Evolutionary conservation across 169 alveolate species (phyloP), one percentile per base, ranked within the genome.

Genomic region (Eimeria praecox): DNA sequence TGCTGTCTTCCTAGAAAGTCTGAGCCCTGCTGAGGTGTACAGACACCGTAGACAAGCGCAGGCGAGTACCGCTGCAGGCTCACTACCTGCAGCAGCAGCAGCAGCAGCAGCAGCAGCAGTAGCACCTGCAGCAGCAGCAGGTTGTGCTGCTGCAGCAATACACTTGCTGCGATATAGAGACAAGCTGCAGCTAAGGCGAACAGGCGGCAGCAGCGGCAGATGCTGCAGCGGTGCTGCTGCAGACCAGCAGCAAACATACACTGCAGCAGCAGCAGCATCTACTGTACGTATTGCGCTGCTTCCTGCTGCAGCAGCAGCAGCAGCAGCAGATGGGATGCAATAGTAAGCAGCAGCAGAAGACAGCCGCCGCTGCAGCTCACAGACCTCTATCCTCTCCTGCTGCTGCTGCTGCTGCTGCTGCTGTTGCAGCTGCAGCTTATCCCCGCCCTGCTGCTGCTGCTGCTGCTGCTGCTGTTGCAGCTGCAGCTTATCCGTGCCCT

Each of bases 191-290:
- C 71, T 46, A 1, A 85, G 27, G 14, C 92, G 49, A 18, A 85
- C 80, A 4, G 92, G 92, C 52, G 92, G 77, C 24, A 85, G 77
- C 92, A 85, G 78, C 80, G 92, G 92, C 35, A 85, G 92, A 27
- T 85, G 92, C 92, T 85, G 92, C 92, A 85, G 92, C 92, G 92
- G 92, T 22, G 92, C 77, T 52, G 77, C 92, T 54, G 92, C 92
- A 8, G 78, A 16, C 92, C 92, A 85, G 92, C 92, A 85, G 77
- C 92, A 85, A 46, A 85, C 38, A 18, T 77, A 85, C 22, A 85
- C 56, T 24, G 92, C 73, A 56, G 92, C 92, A 85, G 77, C 92
- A 85, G 77, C 77, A 85, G 66, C 77, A 42, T 85, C 92, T 18
- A 56, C 1, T 9, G 92, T 35, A 30, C 77, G 78, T 42, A 33